Evolutionary conservation across 345 rosid species (phyloP), one percentile per base, ranked within the genome.

Genomic region (Tarenaya hassleriana): DNA sequence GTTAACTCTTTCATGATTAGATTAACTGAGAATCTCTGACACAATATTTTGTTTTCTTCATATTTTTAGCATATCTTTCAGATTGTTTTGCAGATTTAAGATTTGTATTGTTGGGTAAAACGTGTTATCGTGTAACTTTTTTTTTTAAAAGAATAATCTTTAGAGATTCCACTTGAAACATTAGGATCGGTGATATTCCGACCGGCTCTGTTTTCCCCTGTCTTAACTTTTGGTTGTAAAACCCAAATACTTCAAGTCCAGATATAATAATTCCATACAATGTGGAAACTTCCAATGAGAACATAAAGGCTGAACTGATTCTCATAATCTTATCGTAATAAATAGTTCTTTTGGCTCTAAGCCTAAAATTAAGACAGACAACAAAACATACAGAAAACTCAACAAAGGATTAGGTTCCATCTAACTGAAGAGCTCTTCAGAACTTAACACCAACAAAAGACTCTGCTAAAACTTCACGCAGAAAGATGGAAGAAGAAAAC

Each of bases 1-100:
- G 84, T 92, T 45, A 92, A 92, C 69, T 76, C 86, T 42, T 88
- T 92, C 65, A 85, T 92, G 95, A 60, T 85, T 63, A 78, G 77
- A 61, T 66, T 92, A 77, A 88, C 95, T 6, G 94, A 88, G 76
- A 80, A 71, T 66, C 86, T 91, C 10, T 84, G 73, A 82, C 65
- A 37, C 5, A 2, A 24, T 24, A 5, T 24, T 24, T 24, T 24
- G 2, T 24, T 24, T 24, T 24, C 29, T 24, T 24, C 29, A 24
- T 24, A n/a, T n/a, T n/a, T 24, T 24, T 24, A 24, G 29, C 29
- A 24, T n/a, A n/a, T 24, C 29, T 24, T 24, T 24, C 29, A 24
- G 29, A 24, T 24, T 24, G 29, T 24, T n/a, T 24, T 2, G 29
- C 29, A 24, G 29, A 24, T 24, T n/a, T 24, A 24, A 24, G 29